Evolutionary conservation across 106 monocot species (phyloP).

Genomic region (Dioscorea dumetorum): DNA sequence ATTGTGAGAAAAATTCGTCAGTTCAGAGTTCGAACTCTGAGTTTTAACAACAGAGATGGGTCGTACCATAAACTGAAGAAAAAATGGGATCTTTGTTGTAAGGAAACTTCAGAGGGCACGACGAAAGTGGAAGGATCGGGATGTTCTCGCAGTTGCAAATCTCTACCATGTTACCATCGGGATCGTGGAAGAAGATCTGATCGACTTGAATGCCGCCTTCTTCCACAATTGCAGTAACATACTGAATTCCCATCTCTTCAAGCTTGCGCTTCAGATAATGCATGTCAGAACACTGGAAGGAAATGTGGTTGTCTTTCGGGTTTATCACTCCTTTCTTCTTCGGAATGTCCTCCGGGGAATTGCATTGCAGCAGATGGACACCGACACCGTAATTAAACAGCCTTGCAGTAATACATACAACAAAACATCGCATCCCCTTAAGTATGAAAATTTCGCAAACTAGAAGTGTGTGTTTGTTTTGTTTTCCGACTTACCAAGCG

Average conservation of each 20-base stretch:
- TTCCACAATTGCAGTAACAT: conserved; percentile 47
- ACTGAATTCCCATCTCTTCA: conserved; percentile 39
- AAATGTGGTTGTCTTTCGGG: conserved; percentile 67
- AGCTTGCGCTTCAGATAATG: conserved; percentile 23
- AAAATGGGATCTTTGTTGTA: conserved; percentile 20
- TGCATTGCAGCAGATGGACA: conserved; percentile 32
- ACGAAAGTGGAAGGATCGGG: conserved; percentile 47
- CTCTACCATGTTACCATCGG: conserved; percentile 65
- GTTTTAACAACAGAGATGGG: not conserved
- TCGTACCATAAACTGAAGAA: conserved; percentile 14
- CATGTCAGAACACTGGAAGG: conserved; percentile 57
- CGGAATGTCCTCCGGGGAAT: conserved; percentile 5
- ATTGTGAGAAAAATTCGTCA: not conserved
- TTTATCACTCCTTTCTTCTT: conserved; percentile 27
- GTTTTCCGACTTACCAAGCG: conserved; percentile 34
- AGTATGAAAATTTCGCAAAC: no score
- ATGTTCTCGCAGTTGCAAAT: conserved; percentile 60
- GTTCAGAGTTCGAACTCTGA: no score
- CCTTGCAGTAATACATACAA: conserved; percentile 10
- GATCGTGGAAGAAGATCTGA: conserved; percentile 70
- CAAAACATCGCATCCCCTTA: no score
- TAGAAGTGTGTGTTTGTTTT: not conserved
- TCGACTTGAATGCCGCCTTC: conserved; percentile 44
- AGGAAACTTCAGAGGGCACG: conserved; percentile 28
- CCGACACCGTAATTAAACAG: conserved; percentile 60